These are phyloP conservation scores for Phytophthora parvispora DNA, from an alignment of 352 stramenopile genomes.

Conservation along the genomic window DNA sequence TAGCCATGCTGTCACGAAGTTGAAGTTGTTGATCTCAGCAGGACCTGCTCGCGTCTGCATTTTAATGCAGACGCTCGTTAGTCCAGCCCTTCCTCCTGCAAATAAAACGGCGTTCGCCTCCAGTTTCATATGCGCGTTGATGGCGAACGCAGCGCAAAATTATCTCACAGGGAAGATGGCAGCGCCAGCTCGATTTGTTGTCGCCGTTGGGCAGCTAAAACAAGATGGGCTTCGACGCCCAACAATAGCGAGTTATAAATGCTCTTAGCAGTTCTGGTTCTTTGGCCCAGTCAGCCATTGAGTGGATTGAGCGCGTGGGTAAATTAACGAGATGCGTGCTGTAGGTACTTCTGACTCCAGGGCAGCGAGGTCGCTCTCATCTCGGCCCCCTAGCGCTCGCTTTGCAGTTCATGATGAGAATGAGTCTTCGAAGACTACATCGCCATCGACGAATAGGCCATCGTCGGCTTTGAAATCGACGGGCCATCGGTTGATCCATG, in stretches of 20 bases:
- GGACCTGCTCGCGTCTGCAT: no score
- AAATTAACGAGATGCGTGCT: slow-evolving; percentile 29
- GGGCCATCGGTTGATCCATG: slow-evolving; percentile 29
- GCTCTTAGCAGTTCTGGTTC: not conserved
- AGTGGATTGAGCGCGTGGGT: not conserved
- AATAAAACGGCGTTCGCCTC: not conserved
- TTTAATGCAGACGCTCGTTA: not conserved
- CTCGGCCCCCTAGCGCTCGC: slow-evolving; percentile 5
- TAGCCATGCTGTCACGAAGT: slow-evolving; percentile 8
- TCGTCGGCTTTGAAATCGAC: slow-evolving; percentile 26
- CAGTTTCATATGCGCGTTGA: not conserved
- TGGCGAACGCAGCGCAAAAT: not conserved
- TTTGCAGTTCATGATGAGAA: slow-evolving; percentile 16
- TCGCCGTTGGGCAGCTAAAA: not conserved
- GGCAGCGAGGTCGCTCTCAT: slow-evolving; percentile 2
- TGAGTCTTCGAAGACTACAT: not conserved
- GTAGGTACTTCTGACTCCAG: slow-evolving; percentile 16
- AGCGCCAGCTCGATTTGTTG: not conserved
- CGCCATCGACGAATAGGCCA: slow-evolving; percentile 2
- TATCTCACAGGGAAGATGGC: not conserved
- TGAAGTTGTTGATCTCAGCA: no score
- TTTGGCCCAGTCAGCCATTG: no score
- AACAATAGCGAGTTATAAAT: slow-evolving; percentile 14
- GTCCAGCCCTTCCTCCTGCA: not conserved
- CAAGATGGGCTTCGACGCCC: not conserved